Conservation (phyloP, 208 protist species). For the Naegleria gruberi region DNA sequence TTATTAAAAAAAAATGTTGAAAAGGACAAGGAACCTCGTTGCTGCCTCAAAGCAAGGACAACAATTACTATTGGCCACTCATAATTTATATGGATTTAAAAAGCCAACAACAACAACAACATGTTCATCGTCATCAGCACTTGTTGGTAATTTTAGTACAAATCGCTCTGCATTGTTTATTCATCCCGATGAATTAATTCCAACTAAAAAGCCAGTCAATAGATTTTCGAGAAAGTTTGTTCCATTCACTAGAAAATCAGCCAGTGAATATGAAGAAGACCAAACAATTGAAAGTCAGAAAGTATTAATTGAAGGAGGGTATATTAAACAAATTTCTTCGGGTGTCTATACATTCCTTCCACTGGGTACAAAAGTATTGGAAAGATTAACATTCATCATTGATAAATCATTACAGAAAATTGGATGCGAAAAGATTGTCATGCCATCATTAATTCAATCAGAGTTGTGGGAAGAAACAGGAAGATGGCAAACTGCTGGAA, state of each 20-base stretch:
- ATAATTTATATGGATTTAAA: no score
- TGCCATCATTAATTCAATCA: background rate
- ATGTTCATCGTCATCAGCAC: no score
- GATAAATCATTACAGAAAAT: constrained; percentile 7
- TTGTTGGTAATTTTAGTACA: no score
- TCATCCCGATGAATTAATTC: background rate
- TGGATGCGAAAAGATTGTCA: constrained; percentile 4
- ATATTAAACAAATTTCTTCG: background rate
- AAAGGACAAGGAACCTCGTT: no score
- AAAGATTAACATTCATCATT: constrained; percentile 15
- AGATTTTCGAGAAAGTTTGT: background rate
- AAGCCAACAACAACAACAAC: no score
- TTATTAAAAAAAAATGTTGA: no score
- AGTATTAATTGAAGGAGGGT: background rate
- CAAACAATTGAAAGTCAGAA: background rate
- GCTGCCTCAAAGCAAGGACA: no score
- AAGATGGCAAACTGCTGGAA: constrained; percentile 4
- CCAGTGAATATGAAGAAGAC: background rate
- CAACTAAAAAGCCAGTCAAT: background rate
- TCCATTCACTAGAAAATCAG: background rate
- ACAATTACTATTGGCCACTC: no score
- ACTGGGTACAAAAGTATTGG: constrained; percentile 17
- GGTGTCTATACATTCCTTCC: constrained; percentile 21
- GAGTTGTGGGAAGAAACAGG: constrained; percentile 20
- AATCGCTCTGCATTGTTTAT: no score